These are phyloP conservation scores for Echria macrotheca DNA, from an alignment of 495 filamentous ascomycete genomes.

Conservation along the genomic window DNA sequence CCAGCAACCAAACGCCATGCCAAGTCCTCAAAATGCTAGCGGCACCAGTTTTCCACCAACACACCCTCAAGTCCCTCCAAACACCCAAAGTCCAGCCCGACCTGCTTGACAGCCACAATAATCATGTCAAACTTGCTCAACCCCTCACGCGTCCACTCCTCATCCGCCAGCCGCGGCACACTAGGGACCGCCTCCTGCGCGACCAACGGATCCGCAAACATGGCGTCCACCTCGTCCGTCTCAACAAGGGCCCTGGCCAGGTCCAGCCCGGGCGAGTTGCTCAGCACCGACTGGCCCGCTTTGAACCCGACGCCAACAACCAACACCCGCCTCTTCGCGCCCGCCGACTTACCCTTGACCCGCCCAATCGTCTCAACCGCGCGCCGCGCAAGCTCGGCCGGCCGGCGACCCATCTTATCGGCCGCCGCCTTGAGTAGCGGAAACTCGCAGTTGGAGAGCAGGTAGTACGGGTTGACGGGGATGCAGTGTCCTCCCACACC, in stretches of 20 bases:
- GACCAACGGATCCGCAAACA: constrained; percentile 31
- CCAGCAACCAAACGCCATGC: background rate
- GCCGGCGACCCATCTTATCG: constrained; percentile 28
- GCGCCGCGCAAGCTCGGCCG: constrained; percentile 21
- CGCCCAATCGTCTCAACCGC: constrained; percentile 10
- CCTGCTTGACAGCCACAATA: constrained; percentile 28
- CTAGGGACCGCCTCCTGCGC: constrained; percentile 22
- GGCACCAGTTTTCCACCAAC: constrained; percentile 27
- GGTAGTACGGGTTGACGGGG: constrained; percentile 36
- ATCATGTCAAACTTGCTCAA: constrained; percentile 30
- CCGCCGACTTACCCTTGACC: background rate
- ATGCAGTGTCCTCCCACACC: constrained; percentile 40
- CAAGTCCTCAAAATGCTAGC: background rate
- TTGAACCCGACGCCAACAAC: constrained; percentile 35
- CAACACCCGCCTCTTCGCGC: constrained; percentile 21
- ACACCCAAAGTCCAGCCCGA: constrained; percentile 24
- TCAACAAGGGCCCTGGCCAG: constrained; percentile 21
- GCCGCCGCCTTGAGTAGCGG: constrained; percentile 30
- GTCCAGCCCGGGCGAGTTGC: constrained; percentile 28
- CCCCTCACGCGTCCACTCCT: constrained; percentile 18
- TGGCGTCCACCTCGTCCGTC: constrained; percentile 21
- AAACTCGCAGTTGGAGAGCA: constrained; percentile 29
- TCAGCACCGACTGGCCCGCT: constrained; percentile 23
- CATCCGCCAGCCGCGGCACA: constrained; percentile 18
- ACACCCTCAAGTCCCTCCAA: constrained; percentile 17